Base-by-base conservation (phyloP, 139 green algal genomes). In the Eudorina sp. region DNA sequence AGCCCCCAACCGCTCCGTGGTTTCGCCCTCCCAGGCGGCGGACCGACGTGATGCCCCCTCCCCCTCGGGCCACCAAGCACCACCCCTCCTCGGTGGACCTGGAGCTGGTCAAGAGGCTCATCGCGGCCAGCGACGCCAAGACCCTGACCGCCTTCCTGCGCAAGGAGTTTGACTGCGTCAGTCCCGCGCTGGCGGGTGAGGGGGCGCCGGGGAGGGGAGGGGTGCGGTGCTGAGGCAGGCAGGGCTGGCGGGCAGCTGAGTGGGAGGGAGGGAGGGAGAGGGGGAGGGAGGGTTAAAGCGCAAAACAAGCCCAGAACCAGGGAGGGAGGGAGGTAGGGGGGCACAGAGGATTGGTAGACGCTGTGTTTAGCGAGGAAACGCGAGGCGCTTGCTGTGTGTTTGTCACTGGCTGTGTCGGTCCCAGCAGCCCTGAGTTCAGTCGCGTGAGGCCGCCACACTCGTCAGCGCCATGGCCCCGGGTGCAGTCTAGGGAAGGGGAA, bases 11-110 rank as follows among this genome's bases (percentile, higher is more conserved):
- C n/a, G n/a, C n/a, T n/a, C n/a, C n/a, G n/a, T n/a, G n/a, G n/a
- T n/a, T n/a, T n/a, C n/a, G 7, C 36, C 36, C 36, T n/a, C n/a
- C 11, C 86, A 93, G 87, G n/a, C 93, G 97, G 11, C 94, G 97
- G 81, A 98, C 97, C 18, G 95, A 97, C 70, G 93, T 94, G 27
- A 99, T 99, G 97, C 97, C 97, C 4, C 79, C 91, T 1, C 89
- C 94, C 1, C 91, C 88, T 27, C 62, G 41, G 7, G 58, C 53
- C 46, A 95, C 90, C 68, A 96, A 98, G 91, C 94, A 98, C 92
- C 96, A 98, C 90, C 96, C 96, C 76, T 94, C 94, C 27, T 96
- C 93, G 6, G 96, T 99, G 41, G 97, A 99, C 89, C 92, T 99
- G 86, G 94, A 98, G 94, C 95, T 99, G 21, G 90, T 99, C 64